phyloP scores from a whole-genome alignment of 306 rosid genomes.

The Arachis hypogaea region DNA sequence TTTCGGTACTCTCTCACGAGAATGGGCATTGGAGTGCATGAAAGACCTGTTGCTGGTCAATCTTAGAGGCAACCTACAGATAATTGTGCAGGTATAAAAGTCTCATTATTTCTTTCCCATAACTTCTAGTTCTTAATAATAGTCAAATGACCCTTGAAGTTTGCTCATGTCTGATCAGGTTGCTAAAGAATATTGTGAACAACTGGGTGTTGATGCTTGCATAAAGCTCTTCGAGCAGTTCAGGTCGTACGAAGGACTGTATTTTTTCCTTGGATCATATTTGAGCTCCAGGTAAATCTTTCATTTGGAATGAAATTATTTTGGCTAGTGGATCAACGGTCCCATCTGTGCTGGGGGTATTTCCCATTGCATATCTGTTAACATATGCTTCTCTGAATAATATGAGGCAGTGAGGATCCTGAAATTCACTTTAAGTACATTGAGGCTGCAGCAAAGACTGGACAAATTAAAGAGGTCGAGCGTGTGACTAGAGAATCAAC shows the following conservation, averaged over 20 bases:
- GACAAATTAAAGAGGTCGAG: slow-evolving; percentile 98
- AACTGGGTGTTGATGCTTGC: slow-evolving; percentile 91
- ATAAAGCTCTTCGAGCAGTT: slow-evolving; percentile 97
- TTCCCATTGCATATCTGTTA: slow-evolving; percentile 27
- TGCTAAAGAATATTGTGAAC: slow-evolving; percentile 98
- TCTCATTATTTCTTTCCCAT: background rate
- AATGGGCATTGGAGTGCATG: slow-evolving; percentile 99
- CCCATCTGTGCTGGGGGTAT: slow-evolving; percentile 22
- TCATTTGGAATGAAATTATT: slow-evolving; percentile 21
- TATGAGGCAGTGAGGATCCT: slow-evolving; percentile 95
- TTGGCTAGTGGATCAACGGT: slow-evolving; percentile 15
- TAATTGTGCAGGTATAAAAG: slow-evolving; percentile 84
- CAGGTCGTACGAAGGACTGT: slow-evolving; percentile 93
- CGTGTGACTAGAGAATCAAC: slow-evolving; percentile 98
- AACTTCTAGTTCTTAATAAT: slow-evolving; percentile 6
- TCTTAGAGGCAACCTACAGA: slow-evolving; percentile 97
- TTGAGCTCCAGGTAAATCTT: slow-evolving; percentile 87
- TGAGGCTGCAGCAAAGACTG: slow-evolving; percentile 98
- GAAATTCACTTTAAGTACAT: slow-evolving; percentile 99
- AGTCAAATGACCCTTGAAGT: slow-evolving; percentile 29
- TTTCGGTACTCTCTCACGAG: slow-evolving; percentile 90
- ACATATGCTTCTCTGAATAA: slow-evolving; percentile 29
- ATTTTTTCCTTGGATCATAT: slow-evolving; percentile 96
- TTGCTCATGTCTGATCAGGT: slow-evolving; percentile 59
- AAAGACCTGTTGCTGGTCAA: slow-evolving; percentile 96